phyloP scores from a whole-genome alignment of 2,329 filamentous ascomycete genomes.

The Paraconiothyrium sp. region DNA sequence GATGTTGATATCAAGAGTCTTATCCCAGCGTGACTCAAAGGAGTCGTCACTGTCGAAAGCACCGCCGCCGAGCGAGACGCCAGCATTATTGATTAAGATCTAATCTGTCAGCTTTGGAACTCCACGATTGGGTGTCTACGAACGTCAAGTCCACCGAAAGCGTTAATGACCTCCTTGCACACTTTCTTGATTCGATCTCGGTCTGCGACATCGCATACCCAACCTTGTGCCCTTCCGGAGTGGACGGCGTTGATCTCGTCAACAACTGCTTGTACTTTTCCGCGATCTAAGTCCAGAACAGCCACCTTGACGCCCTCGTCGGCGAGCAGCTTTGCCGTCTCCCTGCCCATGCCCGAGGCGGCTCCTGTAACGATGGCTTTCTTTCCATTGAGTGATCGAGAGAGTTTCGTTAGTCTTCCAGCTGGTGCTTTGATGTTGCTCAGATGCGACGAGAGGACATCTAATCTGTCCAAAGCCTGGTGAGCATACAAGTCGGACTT shows the following conservation, averaged over 20 bases:
- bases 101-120: background rate
- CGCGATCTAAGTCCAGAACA: background rate
- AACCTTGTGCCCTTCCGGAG: background rate
- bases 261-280: slow-evolving; percentile 2
- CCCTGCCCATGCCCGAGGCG: background rate
- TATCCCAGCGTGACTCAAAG: background rate
- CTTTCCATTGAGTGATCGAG: background rate
- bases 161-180: background rate
- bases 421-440: background rate
- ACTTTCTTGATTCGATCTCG: background rate
- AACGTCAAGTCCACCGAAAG: background rate
- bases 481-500: background rate
- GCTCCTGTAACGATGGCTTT: slow-evolving; percentile 1
- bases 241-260: slow-evolving; percentile 1
- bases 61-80: background rate
- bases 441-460: background rate
- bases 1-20: background rate
- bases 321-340: background rate
- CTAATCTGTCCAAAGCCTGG: background rate
- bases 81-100: background rate
- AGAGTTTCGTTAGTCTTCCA: background rate
- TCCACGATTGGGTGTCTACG: background rate
- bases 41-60: background rate
- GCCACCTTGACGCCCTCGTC: background rate
- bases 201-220: background rate